Conservation (phyloP, 1,284 basidiomycete species). For the Filobasidium uniguttulatum region DNA sequence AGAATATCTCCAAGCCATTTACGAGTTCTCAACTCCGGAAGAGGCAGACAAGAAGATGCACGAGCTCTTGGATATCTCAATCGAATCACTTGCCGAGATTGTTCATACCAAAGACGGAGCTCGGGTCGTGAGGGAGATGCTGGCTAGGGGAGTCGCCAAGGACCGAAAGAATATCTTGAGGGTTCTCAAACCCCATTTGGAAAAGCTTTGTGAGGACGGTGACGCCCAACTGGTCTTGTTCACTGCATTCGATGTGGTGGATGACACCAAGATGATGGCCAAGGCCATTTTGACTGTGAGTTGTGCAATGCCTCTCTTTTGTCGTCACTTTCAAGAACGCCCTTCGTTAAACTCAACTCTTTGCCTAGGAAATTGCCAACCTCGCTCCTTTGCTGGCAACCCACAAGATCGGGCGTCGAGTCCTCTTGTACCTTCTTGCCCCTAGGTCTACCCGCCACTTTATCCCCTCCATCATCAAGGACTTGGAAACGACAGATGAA, state of each 20-base stretch:
- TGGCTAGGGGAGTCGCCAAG: conserved; percentile 68
- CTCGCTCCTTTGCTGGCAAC: conserved; percentile 42
- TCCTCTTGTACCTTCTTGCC: conserved; percentile 63
- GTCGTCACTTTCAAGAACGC: conserved; percentile 21
- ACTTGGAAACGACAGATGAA: conserved; percentile 51
- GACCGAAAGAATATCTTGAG: conserved; percentile 81
- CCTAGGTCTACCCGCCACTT: conserved; percentile 67
- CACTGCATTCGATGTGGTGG: conserved; percentile 70
- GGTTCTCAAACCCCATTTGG: conserved; percentile 67
- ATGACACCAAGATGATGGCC: conserved; percentile 71
- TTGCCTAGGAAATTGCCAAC: conserved; percentile 31
- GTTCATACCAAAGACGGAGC: conserved; percentile 84
- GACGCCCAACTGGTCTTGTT: conserved; percentile 78
- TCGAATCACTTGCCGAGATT: conserved; percentile 73
- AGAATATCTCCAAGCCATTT: conserved; percentile 35
- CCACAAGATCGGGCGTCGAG: conserved; percentile 48
- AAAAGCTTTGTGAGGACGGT: conserved; percentile 68
- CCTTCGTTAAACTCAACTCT: conserved; percentile 2
- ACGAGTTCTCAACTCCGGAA: conserved; percentile 29
- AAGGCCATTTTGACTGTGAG: conserved; percentile 62
- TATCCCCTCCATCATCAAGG: conserved; percentile 50
- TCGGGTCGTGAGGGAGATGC: conserved; percentile 65
- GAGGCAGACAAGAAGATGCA: conserved; percentile 35
- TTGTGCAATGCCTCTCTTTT: conserved; percentile 1
- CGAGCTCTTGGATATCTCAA: conserved; percentile 45